phyloP scores from a whole-genome alignment of 2,329 filamentous ascomycete genomes.

The Paraconiothyrium brasiliense region DNA sequence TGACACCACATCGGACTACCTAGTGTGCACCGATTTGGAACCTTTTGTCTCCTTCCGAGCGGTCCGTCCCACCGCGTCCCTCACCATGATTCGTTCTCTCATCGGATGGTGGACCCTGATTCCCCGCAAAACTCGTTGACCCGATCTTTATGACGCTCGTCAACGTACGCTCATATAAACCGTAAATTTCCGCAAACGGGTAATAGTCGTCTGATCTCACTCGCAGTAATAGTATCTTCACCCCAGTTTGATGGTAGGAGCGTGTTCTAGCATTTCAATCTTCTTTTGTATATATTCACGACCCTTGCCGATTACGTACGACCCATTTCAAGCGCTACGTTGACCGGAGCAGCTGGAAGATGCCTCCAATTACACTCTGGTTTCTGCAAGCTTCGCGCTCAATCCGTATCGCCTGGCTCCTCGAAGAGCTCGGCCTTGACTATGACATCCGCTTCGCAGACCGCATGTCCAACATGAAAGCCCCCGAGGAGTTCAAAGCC shows the following conservation, averaged over 20 bases:
- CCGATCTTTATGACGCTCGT: background rate
- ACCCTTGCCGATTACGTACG: background rate
- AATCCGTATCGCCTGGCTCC: slow-evolving; percentile 58
- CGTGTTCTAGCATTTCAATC: too few species aligned
- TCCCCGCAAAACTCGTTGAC: background rate
- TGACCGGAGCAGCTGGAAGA: background rate
- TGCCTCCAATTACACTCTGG: slow-evolving; percentile 6
- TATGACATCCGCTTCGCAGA: slow-evolving; percentile 55
- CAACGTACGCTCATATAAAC: background rate
- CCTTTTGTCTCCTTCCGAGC: background rate
- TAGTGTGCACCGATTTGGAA: background rate
- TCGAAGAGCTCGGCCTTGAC: slow-evolving; percentile 55
- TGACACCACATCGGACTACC: background rate
- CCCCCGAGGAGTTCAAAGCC: slow-evolving; percentile 55
- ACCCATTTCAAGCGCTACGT: background rate
- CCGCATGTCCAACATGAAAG: slow-evolving; percentile 50
- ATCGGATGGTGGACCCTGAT: slow-evolving; percentile 1
- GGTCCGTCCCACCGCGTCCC: background rate
- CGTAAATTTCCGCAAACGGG: too few species aligned
- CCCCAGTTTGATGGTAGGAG: too few species aligned
- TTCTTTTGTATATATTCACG: background rate
- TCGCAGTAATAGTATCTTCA: too few species aligned
- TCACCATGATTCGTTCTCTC: background rate
- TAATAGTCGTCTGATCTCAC: too few species aligned
- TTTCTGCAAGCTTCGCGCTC: slow-evolving; percentile 59